Conservation (phyloP, 2,329 filamentous ascomycete genomes). For the Tolypocladium pustulatum region DNA sequence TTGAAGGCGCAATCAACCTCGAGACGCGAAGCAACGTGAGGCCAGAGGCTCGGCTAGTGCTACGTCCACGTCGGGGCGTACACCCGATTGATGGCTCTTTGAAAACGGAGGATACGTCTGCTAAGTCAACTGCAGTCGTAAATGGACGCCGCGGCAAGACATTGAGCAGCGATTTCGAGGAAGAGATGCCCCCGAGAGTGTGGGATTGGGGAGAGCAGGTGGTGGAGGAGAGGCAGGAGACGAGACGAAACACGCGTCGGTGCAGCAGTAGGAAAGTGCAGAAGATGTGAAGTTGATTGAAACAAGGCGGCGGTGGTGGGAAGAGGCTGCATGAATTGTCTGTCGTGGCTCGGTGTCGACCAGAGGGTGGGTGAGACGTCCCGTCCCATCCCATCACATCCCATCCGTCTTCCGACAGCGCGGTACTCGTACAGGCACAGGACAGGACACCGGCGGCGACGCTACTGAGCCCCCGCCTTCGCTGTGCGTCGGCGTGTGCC, state of each 20-base stretch:
- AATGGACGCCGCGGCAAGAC: neutral
- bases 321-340: conserved; percentile 1
- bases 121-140: neutral
- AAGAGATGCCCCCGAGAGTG: neutral
- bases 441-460: too few relatives aligned
- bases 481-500: conserved; percentile 6
- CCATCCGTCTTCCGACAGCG: neutral
- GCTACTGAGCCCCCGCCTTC: neutral
- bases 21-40: neutral
- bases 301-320: conserved; percentile 1
- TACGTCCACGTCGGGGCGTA: neutral
- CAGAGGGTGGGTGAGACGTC: neutral
- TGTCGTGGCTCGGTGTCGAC: conserved; percentile 2
- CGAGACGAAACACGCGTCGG: neutral
- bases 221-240: neutral
- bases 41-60: neutral
- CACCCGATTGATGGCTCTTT: neutral
- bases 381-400: neutral
- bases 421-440: neutral
- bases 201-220: neutral
- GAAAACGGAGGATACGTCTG: neutral
- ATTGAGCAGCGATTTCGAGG: neutral
- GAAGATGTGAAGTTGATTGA: neutral
- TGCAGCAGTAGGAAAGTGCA: neutral
- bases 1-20: neutral